phyloP scores from a whole-genome alignment of 1,139 yeast genomes.

The Meyerozyma carpophila region DNA sequence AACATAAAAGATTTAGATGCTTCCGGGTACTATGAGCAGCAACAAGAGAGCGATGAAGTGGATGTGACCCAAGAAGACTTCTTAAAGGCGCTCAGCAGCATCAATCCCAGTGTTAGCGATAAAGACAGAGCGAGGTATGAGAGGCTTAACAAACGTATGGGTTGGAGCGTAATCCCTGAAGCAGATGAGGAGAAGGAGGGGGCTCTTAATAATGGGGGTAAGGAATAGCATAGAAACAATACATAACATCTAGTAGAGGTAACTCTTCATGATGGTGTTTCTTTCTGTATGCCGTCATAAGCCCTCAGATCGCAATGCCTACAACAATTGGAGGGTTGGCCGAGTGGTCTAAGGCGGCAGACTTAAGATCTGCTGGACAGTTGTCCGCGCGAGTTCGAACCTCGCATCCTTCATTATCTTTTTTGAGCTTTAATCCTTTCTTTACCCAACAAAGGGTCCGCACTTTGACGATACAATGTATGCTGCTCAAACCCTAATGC shows the following conservation, averaged over 20 bases:
- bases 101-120: conserved; percentile 90
- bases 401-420: conserved; percentile 71
- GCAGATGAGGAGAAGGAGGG: conserved; percentile 10
- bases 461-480: too few relatives aligned
- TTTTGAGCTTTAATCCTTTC: conserved; percentile 9
- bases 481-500: too few relatives aligned
- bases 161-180: conserved; percentile 39
- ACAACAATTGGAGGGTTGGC: conserved; percentile 41
- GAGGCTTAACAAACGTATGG: conserved; percentile 52
- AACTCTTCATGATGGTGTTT: not conserved
- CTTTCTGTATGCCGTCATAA: not conserved
- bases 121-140: conserved; percentile 78
- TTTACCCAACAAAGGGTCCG: too few relatives aligned
- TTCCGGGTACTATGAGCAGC: conserved; percentile 35
- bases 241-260: not conserved
- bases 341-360: conserved; percentile 55
- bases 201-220: not conserved
- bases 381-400: conserved; percentile 84
- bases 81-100: conserved; percentile 60
- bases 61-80: conserved; percentile 65
- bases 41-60: conserved; percentile 29
- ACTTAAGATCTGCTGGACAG: conserved; percentile 50
- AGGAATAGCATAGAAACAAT: not conserved
- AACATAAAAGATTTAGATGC: conserved; percentile 46
- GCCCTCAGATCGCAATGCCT: not conserved